Conservation (phyloP, 2,329 filamentous ascomycete genomes). For the Purpureocillium lavendulum region DNA sequence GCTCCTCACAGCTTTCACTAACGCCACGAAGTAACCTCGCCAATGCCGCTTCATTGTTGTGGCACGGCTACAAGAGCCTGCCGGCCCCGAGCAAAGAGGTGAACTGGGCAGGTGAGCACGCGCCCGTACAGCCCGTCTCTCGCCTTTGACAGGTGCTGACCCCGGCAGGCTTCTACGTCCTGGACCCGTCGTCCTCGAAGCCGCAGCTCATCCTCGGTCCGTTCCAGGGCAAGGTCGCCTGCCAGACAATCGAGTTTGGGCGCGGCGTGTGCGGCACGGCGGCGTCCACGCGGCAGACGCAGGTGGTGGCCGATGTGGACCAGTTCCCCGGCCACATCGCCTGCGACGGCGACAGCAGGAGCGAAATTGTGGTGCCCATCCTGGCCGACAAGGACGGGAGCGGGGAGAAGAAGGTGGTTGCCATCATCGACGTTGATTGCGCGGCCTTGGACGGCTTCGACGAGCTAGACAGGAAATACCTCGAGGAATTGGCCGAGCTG, state of each 20-base stretch:
- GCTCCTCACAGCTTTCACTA: too few relatives aligned
- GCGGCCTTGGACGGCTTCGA: constrained; percentile 59
- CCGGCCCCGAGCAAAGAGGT: constrained; percentile 55
- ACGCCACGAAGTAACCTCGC: constrained; percentile 56
- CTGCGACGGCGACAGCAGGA: constrained; percentile 66
- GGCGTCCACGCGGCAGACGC: constrained; percentile 50
- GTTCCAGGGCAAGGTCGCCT: constrained; percentile 74
- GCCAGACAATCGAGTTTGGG: constrained; percentile 67
- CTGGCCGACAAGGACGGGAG: constrained; percentile 25
- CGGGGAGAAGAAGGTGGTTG: constrained; percentile 43
- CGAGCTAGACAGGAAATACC: constrained; percentile 52
- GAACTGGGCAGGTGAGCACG: constrained; percentile 62
- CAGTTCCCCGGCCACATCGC: constrained; percentile 74
- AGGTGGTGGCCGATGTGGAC: constrained; percentile 63
- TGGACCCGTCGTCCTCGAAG: constrained; percentile 38
- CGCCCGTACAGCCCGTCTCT: too few relatives aligned
- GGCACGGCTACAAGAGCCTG: constrained; percentile 71
- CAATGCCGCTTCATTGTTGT: constrained; percentile 67
- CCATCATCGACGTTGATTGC: constrained; percentile 76
- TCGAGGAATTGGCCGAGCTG: constrained; percentile 59
- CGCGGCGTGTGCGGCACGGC: constrained; percentile 70
- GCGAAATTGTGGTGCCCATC: constrained; percentile 77
- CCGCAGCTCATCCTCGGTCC: constrained; percentile 65
- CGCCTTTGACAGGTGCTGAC: too few relatives aligned
- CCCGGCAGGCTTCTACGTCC: constrained; percentile 60